Evolutionary conservation across 345 rosid genomes (phyloP).

Genomic region (Salix caprea): DNA sequence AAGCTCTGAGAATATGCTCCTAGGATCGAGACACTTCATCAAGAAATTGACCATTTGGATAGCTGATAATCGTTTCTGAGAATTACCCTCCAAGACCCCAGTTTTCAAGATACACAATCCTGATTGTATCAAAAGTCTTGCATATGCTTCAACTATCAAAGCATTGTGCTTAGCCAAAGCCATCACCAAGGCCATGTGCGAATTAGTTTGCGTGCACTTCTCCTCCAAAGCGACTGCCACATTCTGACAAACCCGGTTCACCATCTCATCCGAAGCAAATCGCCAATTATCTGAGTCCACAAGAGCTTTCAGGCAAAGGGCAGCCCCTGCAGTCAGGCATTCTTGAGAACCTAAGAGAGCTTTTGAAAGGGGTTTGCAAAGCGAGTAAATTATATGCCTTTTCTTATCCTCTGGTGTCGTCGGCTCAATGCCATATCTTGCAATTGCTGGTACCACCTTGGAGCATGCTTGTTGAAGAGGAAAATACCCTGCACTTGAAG

Average conservation of each 20-base stretch:
- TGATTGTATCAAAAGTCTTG: conserved; percentile 69
- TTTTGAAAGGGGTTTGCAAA: conserved; percentile 78
- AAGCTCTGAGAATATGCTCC: conserved; percentile 73
- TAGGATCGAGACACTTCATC: conserved; percentile 76
- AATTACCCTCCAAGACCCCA: conserved; percentile 61
- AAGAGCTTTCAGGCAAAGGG: conserved; percentile 82
- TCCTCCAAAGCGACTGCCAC: conserved; percentile 82
- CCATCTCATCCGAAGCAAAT: conserved; percentile 87
- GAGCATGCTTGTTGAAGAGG: conserved; percentile 98
- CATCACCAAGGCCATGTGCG: conserved; percentile 76
- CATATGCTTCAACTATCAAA: conserved; percentile 82
- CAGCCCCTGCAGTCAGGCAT: conserved; percentile 78
- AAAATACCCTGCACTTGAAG: conserved; percentile 88
- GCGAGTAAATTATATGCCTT: conserved; percentile 64
- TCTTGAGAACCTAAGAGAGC: conserved; percentile 79
- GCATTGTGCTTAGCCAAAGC: conserved; percentile 82
- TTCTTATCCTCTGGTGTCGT: conserved; percentile 67
- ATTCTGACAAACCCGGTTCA: conserved; percentile 82
- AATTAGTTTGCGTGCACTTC: conserved; percentile 64
- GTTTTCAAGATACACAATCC: conserved; percentile 56
- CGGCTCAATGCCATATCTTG: conserved; percentile 83
- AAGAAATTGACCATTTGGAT: conserved; percentile 87
- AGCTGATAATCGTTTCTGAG: conserved; percentile 77
- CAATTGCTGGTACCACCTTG: conserved; percentile 85
- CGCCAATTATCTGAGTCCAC: conserved; percentile 89